Percentiles rank a stretch among this genome's conserved stretches.
Evolutionary conservation across 2,329 filamentous ascomycete genomes (phyloP).

Genomic region (Beauveria sp.): DNA sequence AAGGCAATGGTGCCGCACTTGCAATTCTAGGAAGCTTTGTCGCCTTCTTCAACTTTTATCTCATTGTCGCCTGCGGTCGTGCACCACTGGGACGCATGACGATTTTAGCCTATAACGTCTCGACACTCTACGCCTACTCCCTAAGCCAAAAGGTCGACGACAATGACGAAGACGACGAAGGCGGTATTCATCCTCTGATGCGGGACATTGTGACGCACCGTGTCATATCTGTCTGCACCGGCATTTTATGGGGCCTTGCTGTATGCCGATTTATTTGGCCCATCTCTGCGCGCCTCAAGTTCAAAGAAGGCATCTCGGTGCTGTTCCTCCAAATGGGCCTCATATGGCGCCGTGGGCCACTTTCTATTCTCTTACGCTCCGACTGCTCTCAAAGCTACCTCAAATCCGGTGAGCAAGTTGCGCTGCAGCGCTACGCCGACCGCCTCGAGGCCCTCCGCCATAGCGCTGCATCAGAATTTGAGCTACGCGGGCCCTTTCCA

Average conservation of each 20-base stretch:
- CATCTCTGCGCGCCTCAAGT: slow-evolving; percentile 73
- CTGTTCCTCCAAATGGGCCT: slow-evolving; percentile 86
- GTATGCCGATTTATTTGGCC: slow-evolving; percentile 84
- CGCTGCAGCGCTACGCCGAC: slow-evolving; percentile 66
- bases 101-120: slow-evolving; percentile 87
- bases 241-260: slow-evolving; percentile 80
- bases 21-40: slow-evolving; percentile 72
- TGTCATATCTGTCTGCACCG: slow-evolving; percentile 71
- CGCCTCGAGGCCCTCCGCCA: slow-evolving; percentile 63
- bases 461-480: slow-evolving; percentile 69
- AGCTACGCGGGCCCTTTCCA: slow-evolving; percentile 75
- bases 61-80: slow-evolving; percentile 72
- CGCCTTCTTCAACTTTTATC: slow-evolving; percentile 71
- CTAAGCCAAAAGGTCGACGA: slow-evolving; percentile 67
- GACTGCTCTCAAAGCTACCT: slow-evolving; percentile 59
- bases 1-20: slow-evolving; percentile 63
- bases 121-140: slow-evolving; percentile 82
- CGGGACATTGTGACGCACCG: slow-evolving; percentile 77
- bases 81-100: slow-evolving; percentile 85
- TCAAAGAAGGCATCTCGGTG: slow-evolving; percentile 76
- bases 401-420: slow-evolving; percentile 73
- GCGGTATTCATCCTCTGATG: slow-evolving; percentile 71
- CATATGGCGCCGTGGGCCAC: slow-evolving; percentile 84
- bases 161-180: slow-evolving; percentile 75
- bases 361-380: slow-evolving; percentile 62